Evolutionary conservation across 78 protist genomes (phyloP).

Genomic region (Mastigamoeba balamuthi): DNA sequence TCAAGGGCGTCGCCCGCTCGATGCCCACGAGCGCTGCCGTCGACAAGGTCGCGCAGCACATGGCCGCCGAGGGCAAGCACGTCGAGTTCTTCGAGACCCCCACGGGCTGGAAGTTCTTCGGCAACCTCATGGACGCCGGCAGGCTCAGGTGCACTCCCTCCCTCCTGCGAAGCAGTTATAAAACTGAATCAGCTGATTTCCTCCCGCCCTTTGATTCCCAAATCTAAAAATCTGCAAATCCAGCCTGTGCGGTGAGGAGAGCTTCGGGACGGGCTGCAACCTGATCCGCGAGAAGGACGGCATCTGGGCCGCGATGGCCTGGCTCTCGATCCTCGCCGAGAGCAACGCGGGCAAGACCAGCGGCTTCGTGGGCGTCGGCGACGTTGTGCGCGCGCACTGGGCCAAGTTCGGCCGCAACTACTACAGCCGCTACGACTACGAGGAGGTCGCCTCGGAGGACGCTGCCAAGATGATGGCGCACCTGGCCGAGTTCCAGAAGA

Average conservation of each 20-base stretch:
- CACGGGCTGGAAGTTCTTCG: constrained; percentile 98
- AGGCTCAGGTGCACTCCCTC: too few species aligned
- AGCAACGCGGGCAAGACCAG: constrained; percentile 7
- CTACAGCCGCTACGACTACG: constrained; percentile 72
- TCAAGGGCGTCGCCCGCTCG: constrained; percentile 85
- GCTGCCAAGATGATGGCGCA: constrained; percentile 54
- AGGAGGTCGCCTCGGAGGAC: constrained; percentile 47
- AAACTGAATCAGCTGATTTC: too few species aligned
- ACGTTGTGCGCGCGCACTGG: constrained; percentile 74
- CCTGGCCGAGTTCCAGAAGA: not conserved
- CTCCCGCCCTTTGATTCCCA: too few species aligned
- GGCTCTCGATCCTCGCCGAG: constrained; percentile 69
- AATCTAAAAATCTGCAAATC: too few species aligned
- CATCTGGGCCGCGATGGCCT: constrained; percentile 82
- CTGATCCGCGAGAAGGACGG: constrained; percentile 98
- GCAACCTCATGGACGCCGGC: constrained; percentile 88
- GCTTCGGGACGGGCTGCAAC: constrained; percentile 91
- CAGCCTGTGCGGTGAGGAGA: constrained; percentile 92
- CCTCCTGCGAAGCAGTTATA: too few species aligned
- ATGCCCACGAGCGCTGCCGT: constrained; percentile 91
- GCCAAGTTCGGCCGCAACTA: constrained; percentile 79
- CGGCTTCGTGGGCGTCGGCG: constrained; percentile 49
- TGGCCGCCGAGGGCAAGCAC: constrained; percentile 15
- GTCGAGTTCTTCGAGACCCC: constrained; percentile 62
- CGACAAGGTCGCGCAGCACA: constrained; percentile 25